Base-by-base conservation (phyloP, 768 basidiomycete species). In the Auricularia cornea region DNA sequence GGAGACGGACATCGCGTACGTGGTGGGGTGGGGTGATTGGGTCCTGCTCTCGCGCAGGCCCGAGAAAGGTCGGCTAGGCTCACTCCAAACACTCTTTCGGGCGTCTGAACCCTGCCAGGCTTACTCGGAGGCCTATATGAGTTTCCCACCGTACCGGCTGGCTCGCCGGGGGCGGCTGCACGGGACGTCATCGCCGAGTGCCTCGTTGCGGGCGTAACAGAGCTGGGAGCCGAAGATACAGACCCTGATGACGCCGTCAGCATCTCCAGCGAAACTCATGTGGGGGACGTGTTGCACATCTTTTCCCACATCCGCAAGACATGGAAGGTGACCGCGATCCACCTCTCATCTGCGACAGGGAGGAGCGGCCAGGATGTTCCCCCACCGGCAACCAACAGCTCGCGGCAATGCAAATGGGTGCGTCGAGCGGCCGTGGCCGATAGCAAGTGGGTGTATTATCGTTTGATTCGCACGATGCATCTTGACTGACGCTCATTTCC, bases 281-380 rank as follows among this genome's bases (percentile, higher is more conserved):
- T 38, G 26, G 87, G 87, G 12, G 82, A 88, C 64, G 84, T 95
- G 40, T 63, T 86, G 3, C 94, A 96, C 70, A 77, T 92, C 57
- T 97, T 97, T 75, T 93, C 91, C 10, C 94, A 98, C 71, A 90
- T 95, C 70, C 85, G 79, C 68, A 93, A 94, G 78, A 94, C 90
- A 14, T 95, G 18, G 54, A 44, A 56, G 67, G 26, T 65, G n/a
- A 60, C 3, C 41, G 56, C 29, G 30, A 40, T 23, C 32, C 44
- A 44, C 38, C 33, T 59, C 16, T 10, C 29, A 10, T 26, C 30
- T 32, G 28, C 6, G 51, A 44, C 41, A 5, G 62, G 35, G 65
- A 28, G 62, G 67, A 52, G 30, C 62, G 60, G 5, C 44, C 30
- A 62, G 33, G 35, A 38, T 10, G 29, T 10, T 51, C 38, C 33